phyloP scores from a whole-genome alignment of 2,329 filamentous ascomycete genomes.

The Incumbomyces lentus region DNA sequence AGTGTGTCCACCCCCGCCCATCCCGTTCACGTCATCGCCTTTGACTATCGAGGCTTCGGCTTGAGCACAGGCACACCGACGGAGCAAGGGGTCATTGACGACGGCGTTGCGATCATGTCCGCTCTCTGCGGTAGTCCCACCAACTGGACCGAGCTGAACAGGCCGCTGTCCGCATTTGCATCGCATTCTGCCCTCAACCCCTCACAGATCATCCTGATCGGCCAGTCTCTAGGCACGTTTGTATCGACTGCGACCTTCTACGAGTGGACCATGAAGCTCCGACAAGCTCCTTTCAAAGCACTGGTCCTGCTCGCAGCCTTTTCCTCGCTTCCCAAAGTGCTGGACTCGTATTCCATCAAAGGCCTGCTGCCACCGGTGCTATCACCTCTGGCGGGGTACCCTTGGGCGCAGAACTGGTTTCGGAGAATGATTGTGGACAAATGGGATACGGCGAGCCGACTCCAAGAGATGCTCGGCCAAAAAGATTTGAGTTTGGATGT shows the following conservation, averaged over 20 bases:
- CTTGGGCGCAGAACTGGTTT: conserved; percentile 52
- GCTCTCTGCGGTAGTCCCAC: conserved; percentile 39
- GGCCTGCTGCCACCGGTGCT: conserved; percentile 65
- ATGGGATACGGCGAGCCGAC: conserved; percentile 63
- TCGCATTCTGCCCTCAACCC: conserved; percentile 36
- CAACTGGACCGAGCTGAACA: conserved; percentile 28
- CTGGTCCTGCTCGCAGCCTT: conserved; percentile 74
- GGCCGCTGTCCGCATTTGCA: conserved; percentile 21
- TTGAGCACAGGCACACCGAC: conserved; percentile 60
- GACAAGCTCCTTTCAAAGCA: conserved; percentile 59
- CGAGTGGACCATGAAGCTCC: conserved; percentile 40
- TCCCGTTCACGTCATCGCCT: conserved; percentile 64
- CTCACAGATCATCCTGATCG: conserved; percentile 65
- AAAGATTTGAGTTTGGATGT: conserved; percentile 48
- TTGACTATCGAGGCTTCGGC: conserved; percentile 62
- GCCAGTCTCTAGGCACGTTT: conserved; percentile 81
- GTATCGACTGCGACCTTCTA: conserved; percentile 59
- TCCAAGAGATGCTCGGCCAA: conserved; percentile 49
- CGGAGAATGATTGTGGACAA: conserved; percentile 60
- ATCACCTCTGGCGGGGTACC: conserved; percentile 60
- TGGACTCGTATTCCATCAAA: conserved; percentile 68
- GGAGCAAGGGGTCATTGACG: conserved; percentile 69
- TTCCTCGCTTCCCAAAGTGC: conserved; percentile 59
- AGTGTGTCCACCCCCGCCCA: conserved; percentile 54
- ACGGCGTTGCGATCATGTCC: conserved; percentile 62